These are phyloP conservation scores for Ettlia oleoabundans DNA, from an alignment of 139 green algal genomes.

Conservation along the genomic window DNA sequence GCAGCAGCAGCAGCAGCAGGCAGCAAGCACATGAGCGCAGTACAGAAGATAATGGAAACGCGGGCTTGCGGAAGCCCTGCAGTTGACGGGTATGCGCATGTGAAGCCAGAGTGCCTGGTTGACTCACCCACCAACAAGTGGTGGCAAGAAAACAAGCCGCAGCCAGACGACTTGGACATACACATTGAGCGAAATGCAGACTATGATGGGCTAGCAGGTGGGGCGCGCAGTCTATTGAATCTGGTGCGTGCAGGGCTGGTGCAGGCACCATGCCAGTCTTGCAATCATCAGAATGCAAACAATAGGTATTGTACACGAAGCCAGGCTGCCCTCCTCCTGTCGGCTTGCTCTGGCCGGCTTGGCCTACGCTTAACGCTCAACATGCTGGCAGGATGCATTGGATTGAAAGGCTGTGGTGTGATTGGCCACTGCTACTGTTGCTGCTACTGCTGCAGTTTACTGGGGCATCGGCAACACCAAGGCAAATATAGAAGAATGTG, in stretches of 20 bases:
- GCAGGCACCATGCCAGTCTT: too few species aligned
- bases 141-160: slow-evolving; percentile 28
- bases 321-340: too few species aligned
- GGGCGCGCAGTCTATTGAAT: background rate
- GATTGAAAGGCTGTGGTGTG: background rate
- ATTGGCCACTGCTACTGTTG: background rate
- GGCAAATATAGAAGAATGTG: slow-evolving; percentile 66
- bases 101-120: slow-evolving; percentile 67
- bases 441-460: slow-evolving; percentile 27
- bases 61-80: slow-evolving; percentile 71
- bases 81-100: slow-evolving; percentile 73
- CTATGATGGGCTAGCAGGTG: slow-evolving; percentile 76
- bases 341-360: too few species aligned
- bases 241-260: slow-evolving; percentile 7
- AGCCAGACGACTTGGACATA: slow-evolving; percentile 34
- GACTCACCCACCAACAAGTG: slow-evolving; percentile 52
- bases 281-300: too few species aligned
- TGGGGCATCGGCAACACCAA: slow-evolving; percentile 86
- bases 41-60: slow-evolving; percentile 22
- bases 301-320: too few species aligned
- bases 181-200: slow-evolving; percentile 54
- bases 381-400: too few species aligned
- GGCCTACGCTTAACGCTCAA: too few species aligned
- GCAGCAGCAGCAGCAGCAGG: slow-evolving; percentile 10
- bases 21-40: background rate